Percentiles rank a stretch among this genome's conserved stretches.
These are phyloP conservation scores for Arthrobotrys iridis DNA, from an alignment of 2,329 filamentous ascomycete genomes.

Conservation along the genomic window DNA sequence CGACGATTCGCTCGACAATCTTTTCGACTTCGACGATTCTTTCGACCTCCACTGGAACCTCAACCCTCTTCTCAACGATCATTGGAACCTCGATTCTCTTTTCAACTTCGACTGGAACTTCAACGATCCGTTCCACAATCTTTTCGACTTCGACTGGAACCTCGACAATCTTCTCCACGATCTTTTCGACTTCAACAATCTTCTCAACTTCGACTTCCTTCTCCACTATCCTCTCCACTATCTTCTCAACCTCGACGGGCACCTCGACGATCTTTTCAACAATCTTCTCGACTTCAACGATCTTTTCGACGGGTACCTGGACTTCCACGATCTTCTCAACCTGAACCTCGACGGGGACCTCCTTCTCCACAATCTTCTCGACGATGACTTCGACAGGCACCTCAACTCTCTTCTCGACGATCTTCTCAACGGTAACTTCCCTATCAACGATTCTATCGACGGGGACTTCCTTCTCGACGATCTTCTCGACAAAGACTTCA, in stretches of 20 bases:
- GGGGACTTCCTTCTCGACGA: constrained; percentile 33
- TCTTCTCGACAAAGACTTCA: constrained; percentile 35
- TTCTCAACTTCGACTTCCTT: not conserved
- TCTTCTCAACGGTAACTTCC: constrained; percentile 39
- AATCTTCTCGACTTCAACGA: constrained; percentile 42
- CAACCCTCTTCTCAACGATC: constrained; percentile 7
- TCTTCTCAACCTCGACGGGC: constrained; percentile 28
- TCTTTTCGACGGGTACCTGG: constrained; percentile 38
- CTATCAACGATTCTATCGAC: constrained; percentile 42
- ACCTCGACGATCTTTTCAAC: constrained; percentile 19
- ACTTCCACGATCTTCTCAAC: not conserved
- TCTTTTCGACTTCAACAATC: not conserved
- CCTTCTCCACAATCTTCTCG: constrained; percentile 26
- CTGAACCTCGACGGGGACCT: constrained; percentile 6
- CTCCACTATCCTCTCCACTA: not conserved
- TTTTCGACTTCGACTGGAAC: constrained; percentile 33
- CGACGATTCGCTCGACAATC: not conserved
- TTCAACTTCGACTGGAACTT: constrained; percentile 23
- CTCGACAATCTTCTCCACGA: not conserved
- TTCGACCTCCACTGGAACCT: constrained; percentile 34
- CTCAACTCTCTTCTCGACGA: constrained; percentile 39
- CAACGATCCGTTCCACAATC: constrained; percentile 35
- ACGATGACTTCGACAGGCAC: constrained; percentile 16
- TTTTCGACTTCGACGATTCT: constrained; percentile 37
- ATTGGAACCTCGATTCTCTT: constrained; percentile 21